Evolutionary conservation across 495 filamentous ascomycete species (phyloP).

Genomic region (Daldinia concentrica): DNA sequence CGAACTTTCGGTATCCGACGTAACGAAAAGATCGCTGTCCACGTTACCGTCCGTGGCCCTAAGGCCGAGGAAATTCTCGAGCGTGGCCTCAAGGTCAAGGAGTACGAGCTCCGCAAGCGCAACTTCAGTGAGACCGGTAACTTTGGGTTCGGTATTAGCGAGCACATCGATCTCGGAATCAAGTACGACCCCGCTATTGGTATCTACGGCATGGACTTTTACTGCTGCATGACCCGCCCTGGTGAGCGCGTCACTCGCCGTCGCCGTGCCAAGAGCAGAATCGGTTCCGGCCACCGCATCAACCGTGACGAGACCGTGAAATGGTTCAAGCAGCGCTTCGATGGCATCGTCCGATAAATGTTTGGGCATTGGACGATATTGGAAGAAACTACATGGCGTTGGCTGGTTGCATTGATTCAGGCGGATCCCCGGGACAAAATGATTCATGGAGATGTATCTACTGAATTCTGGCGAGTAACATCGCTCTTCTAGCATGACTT

Average conservation of each 20-base stretch:
- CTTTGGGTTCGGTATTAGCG: constrained; percentile 99
- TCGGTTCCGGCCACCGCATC: constrained; percentile 92
- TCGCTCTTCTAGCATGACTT: constrained; percentile 56
- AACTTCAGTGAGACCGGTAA: constrained; percentile 99
- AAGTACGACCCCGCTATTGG: constrained; percentile 99
- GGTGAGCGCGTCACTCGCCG: constrained; percentile 97
- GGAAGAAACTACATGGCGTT: constrained; percentile 45
- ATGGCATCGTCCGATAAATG: constrained; percentile 94
- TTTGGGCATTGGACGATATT: constrained; percentile 24
- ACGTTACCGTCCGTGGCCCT: constrained; percentile 99
- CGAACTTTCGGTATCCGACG: constrained; percentile 99
- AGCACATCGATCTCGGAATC: constrained; percentile 99
- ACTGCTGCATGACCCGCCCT: constrained; percentile 99
- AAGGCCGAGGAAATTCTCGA: constrained; percentile 99
- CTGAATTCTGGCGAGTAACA: constrained; percentile 49
- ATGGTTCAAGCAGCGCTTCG: constrained; percentile 99
- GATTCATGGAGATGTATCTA: constrained; percentile 55
- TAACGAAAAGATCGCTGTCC: constrained; percentile 99
- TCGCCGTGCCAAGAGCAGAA: constrained; percentile 82
- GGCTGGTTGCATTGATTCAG: constrained; percentile 47
- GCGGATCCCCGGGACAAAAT: constrained; percentile 50
- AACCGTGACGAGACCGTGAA: constrained; percentile 91
- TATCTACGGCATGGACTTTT: constrained; percentile 99
- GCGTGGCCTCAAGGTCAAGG: constrained; percentile 99
- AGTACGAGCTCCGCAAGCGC: constrained; percentile 97